Evolutionary conservation across 345 rosid genomes (phyloP).

Genomic region (Geranium rotundifolium): DNA sequence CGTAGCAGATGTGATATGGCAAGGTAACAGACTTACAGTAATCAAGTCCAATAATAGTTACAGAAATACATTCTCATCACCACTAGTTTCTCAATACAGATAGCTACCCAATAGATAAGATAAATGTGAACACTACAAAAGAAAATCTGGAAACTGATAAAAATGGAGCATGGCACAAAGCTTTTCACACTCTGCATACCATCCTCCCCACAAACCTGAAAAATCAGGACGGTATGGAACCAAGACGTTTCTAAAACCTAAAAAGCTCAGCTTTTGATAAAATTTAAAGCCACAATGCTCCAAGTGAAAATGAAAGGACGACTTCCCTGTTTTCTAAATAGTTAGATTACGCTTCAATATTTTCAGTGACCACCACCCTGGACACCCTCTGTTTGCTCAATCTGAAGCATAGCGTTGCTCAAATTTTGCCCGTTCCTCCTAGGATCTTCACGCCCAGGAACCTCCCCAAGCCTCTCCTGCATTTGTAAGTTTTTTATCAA

Average conservation of each 20-base stretch:
- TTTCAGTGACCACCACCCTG: constrained; percentile 22
- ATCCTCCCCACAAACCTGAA: background rate
- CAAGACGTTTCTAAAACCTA: background rate
- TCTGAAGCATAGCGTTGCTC: constrained; percentile 27
- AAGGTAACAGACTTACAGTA: too few relatives aligned
- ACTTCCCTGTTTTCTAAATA: constrained; percentile 23
- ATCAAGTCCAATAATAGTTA: background rate
- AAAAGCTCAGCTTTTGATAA: background rate
- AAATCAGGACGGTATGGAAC: background rate
- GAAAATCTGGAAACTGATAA: background rate
- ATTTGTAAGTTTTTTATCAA: constrained; percentile 1
- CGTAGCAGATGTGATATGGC: background rate
- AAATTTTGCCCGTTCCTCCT: constrained; percentile 32
- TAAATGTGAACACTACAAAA: background rate
- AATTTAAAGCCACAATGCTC: background rate
- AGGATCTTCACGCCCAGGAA: constrained; percentile 39
- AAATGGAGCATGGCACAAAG: background rate
- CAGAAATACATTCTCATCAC: background rate
- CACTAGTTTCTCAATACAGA: background rate
- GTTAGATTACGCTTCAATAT: constrained; percentile 29
- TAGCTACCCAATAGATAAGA: background rate
- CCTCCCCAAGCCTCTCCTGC: constrained; percentile 70
- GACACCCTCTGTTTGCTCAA: constrained; percentile 19
- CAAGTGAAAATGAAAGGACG: constrained; percentile 12
- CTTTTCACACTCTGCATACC: background rate